Evolutionary conservation across 2,329 filamentous ascomycete species (phyloP).

Genomic region (Fusarium papillatum): DNA sequence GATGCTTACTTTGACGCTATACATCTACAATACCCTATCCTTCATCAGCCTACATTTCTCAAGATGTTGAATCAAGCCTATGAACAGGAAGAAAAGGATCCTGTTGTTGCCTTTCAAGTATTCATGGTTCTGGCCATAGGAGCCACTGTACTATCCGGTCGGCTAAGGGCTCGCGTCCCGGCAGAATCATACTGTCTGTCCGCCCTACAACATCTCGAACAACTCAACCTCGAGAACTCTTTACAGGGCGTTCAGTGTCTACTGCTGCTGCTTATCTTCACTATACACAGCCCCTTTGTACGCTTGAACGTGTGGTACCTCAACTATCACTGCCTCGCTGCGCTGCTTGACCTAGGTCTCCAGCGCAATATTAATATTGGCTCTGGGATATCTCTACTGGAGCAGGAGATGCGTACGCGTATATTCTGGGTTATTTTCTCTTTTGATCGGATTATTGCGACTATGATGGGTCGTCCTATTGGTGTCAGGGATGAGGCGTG

Average conservation of each 20-base stretch:
- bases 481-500: slow-evolving; percentile 68
- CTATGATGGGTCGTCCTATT: slow-evolving; percentile 69
- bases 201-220: slow-evolving; percentile 61
- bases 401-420: slow-evolving; percentile 67
- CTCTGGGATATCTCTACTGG: slow-evolving; percentile 58
- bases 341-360: slow-evolving; percentile 63
- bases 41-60: slow-evolving; percentile 60
- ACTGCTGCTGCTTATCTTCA: slow-evolving; percentile 61
- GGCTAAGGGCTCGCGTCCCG: slow-evolving; percentile 58
- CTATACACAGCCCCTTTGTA: slow-evolving; percentile 63
- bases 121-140: slow-evolving; percentile 67
- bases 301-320: slow-evolving; percentile 66
- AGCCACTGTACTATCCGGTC: slow-evolving; percentile 58
- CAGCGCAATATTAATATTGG: slow-evolving; percentile 62
- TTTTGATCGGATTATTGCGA: slow-evolving; percentile 64
- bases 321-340: slow-evolving; percentile 67
- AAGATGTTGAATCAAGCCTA: slow-evolving; percentile 55
- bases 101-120: slow-evolving; percentile 58
- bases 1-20: slow-evolving; percentile 62
- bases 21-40: slow-evolving; percentile 63
- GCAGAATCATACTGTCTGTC: slow-evolving; percentile 63
- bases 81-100: slow-evolving; percentile 39
- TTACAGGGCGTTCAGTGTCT: slow-evolving; percentile 64
- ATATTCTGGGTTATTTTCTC: slow-evolving; percentile 68
- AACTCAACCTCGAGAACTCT: slow-evolving; percentile 61